A percentile compares a stretch with the other conserved stretches of the same genome.
phyloP scores from a whole-genome alignment of 495 filamentous ascomycete species.

The Penicillium ucsense region DNA sequence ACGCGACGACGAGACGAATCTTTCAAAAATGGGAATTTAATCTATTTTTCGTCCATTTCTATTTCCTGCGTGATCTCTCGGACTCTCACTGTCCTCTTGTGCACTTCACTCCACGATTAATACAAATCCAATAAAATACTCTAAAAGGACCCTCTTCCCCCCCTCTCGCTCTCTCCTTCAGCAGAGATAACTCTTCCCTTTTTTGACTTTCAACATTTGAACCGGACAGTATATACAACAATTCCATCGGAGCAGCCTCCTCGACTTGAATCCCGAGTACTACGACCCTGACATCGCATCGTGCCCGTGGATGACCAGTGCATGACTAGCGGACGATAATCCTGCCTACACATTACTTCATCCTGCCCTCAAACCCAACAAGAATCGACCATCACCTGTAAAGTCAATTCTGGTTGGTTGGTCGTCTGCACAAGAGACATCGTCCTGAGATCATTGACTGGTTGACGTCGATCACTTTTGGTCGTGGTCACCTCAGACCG shows the following conservation, averaged over 20 bases:
- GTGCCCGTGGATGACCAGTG: conserved; percentile 7
- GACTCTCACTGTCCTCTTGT: background rate
- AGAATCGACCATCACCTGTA: background rate
- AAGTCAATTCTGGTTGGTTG: conserved; percentile 11
- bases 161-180: background rate
- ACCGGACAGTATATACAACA: too few relatives aligned
- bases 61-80: background rate
- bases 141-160: conserved; percentile 5
- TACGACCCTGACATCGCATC: background rate
- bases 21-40: too few relatives aligned
- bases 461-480: conserved; percentile 20
- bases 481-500: conserved; percentile 4
- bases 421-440: conserved; percentile 4
- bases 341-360: conserved; percentile 1
- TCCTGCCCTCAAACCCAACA: background rate
- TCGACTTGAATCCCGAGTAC: background rate
- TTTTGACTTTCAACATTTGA: too few relatives aligned
- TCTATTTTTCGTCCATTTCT: too few relatives aligned
- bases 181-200: too few relatives aligned
- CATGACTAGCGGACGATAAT: conserved; percentile 7
- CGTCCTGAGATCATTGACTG: conserved; percentile 25
- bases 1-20: background rate
- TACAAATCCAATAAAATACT: conserved; percentile 5
- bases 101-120: background rate
- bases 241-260: too few relatives aligned